phyloP scores from a whole-genome alignment of 495 filamentous ascomycete genomes.

The Trichoderma reesei region DNA sequence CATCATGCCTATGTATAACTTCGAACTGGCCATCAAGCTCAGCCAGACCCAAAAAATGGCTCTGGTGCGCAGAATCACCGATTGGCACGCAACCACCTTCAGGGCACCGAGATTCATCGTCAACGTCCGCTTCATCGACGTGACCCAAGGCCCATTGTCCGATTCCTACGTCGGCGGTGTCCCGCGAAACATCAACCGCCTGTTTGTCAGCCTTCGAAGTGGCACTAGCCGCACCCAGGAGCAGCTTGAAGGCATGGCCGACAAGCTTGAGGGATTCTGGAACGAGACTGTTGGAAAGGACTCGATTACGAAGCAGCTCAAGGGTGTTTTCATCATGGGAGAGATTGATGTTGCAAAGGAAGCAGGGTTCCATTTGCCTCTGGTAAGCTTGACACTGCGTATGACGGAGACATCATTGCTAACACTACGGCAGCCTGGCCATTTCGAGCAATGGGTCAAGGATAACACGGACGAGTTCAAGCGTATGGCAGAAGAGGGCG shows the following conservation, averaged over 20 bases:
- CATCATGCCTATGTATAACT: background rate
- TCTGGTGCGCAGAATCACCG: background rate
- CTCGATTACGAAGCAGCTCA: background rate
- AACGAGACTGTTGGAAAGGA: background rate
- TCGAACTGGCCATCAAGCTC: background rate
- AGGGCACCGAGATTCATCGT: background rate
- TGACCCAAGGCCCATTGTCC: background rate
- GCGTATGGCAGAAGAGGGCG: background rate
- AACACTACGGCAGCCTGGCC: background rate
- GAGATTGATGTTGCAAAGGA: background rate
- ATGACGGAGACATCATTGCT: background rate
- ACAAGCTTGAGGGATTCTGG: background rate
- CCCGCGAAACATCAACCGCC: background rate
- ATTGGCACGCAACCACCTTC: slow-evolving; percentile 3
- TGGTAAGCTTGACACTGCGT: background rate
- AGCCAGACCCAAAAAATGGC: background rate
- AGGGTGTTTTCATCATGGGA: background rate
- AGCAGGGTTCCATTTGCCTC: background rate
- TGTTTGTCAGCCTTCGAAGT: background rate
- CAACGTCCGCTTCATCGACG: background rate
- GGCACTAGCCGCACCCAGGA: background rate
- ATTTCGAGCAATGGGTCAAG: background rate
- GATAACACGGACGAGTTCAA: slow-evolving; percentile 1
- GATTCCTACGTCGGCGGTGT: background rate
- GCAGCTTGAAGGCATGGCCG: background rate